Evolutionary conservation across 495 filamentous ascomycete genomes (phyloP).

Genomic region (Lindgomyces ingoldianus): DNA sequence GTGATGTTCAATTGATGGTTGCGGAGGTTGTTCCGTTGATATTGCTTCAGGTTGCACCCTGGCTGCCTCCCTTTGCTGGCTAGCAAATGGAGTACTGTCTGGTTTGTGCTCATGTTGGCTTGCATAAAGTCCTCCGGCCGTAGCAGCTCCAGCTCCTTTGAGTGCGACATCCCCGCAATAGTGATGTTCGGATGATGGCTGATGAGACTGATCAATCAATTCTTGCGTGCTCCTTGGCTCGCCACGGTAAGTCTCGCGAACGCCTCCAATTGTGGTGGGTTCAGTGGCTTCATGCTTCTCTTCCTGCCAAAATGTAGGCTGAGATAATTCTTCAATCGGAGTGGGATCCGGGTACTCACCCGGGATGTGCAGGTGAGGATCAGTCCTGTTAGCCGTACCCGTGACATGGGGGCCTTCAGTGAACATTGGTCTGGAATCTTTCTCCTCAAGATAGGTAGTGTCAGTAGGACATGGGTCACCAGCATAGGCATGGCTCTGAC

Average conservation of each 20-base stretch:
- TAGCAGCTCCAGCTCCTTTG: constrained; percentile 16
- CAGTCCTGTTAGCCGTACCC: constrained; percentile 32
- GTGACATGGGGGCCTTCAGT: constrained; percentile 25
- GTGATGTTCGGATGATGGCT: constrained; percentile 32
- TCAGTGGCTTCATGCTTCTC: constrained; percentile 27
- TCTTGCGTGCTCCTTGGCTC: background rate
- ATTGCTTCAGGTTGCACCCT: too few relatives aligned
- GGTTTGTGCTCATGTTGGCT: background rate
- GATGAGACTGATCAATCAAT: background rate
- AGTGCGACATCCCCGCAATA: constrained; percentile 36
- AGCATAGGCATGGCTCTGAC: constrained; percentile 16
- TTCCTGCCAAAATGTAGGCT: background rate
- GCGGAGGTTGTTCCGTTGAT: too few relatives aligned
- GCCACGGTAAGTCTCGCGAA: constrained; percentile 18
- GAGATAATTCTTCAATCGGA: constrained; percentile 5
- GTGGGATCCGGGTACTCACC: constrained; percentile 32
- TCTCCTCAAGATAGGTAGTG: background rate
- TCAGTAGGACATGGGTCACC: constrained; percentile 23
- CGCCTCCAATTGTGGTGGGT: constrained; percentile 21
- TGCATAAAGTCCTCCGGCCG: background rate
- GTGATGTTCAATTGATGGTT: too few relatives aligned
- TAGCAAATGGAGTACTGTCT: background rate
- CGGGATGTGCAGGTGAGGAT: constrained; percentile 35
- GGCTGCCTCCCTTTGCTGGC: background rate
- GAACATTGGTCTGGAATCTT: constrained; percentile 8